Conservation (phyloP, 179 eudicot genomes). For the Silene noctiflora region DNA sequence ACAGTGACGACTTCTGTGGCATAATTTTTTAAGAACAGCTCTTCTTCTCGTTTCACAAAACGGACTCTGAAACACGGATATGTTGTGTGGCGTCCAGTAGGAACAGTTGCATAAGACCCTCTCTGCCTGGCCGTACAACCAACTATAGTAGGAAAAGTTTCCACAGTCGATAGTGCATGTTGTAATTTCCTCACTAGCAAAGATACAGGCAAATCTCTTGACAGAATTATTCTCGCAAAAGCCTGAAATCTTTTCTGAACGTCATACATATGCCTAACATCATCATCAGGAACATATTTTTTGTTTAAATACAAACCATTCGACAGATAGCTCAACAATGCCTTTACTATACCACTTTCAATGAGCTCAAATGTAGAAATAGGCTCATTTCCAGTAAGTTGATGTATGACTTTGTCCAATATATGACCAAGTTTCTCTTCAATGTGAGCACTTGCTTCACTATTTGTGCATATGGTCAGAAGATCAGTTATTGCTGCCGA, state of each 20-base stretch:
- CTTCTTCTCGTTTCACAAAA: slow-evolving; percentile 68
- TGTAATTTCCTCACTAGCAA: slow-evolving; percentile 58
- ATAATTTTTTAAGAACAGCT: slow-evolving; percentile 48
- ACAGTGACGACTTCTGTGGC: slow-evolving; percentile 55
- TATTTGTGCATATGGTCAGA: slow-evolving; percentile 26
- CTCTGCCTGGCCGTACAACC: slow-evolving; percentile 41
- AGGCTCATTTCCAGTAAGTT: slow-evolving; percentile 57
- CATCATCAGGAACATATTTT: slow-evolving; percentile 24
- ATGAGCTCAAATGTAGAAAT: slow-evolving; percentile 90
- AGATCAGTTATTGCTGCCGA: slow-evolving; percentile 50
- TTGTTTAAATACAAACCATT: slow-evolving; percentile 39
- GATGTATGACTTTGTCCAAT: slow-evolving; percentile 53
- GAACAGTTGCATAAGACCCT: slow-evolving; percentile 65
- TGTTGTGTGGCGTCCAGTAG: slow-evolving; percentile 42
- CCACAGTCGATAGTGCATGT: slow-evolving; percentile 71
- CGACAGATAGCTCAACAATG: slow-evolving; percentile 60
- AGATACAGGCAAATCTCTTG: slow-evolving; percentile 36
- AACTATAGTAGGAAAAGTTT: slow-evolving; percentile 61
- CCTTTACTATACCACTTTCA: slow-evolving; percentile 80
- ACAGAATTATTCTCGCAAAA: slow-evolving; percentile 57
- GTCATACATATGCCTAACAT: slow-evolving; percentile 21
- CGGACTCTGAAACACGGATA: slow-evolving; percentile 68
- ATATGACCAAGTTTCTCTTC: slow-evolving; percentile 50
- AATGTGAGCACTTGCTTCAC: slow-evolving; percentile 29
- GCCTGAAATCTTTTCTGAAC: slow-evolving; percentile 60